Base-by-base conservation (phyloP, 2,329 filamentous ascomycete species). In the Fusarium stilboides region DNA sequence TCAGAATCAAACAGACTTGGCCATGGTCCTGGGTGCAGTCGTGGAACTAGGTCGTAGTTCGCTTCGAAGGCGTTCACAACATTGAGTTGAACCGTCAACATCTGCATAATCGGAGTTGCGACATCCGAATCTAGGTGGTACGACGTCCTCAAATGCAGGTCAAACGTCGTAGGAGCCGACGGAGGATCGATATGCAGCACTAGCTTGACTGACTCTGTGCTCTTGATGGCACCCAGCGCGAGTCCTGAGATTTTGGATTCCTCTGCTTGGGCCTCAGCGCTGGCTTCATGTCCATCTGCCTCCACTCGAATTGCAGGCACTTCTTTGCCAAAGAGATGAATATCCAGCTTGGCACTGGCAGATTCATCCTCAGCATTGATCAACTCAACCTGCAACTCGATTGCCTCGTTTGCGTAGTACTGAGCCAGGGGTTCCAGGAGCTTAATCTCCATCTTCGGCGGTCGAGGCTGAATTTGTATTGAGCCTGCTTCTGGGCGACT, bases 51-150 rank as follows among this genome's bases (percentile, higher is more conserved):
- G 66, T 97, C 93, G 78, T 97, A 98, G 74, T 92, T 96, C 17
- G 94, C 93, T 80, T 97, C 94, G 73, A 99, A 98, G 0, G 95
- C 94, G 50, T 89, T 91, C 55, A 93, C 89, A 57, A 98, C 87
- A 37, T 89, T 87, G 7, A 98, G 79, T 54, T 91, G 89, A 39
- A 92, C 86, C 2, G 88, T 85, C 22, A 91, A 81, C 3, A 87
- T 88, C 78, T 97, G 95, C 37, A 90, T 89, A 39, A 98, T 91
- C 2, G 91, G 90, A 2, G 94, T 97, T 51, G 92, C 91, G 1
- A 89, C 83, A 76, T 98, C 94, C 8, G 92, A 92, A 4, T 90
- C 83, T 3, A 98, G 85, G 73, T 92, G 89, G 77, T 99, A 99
- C 8, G 89, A 85, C 2, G 92, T 89, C 69, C 90, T 91, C 46